Conservation (phyloP, 2,329 filamentous ascomycete genomes). For the Dactylonectria estremocensis region DNA sequence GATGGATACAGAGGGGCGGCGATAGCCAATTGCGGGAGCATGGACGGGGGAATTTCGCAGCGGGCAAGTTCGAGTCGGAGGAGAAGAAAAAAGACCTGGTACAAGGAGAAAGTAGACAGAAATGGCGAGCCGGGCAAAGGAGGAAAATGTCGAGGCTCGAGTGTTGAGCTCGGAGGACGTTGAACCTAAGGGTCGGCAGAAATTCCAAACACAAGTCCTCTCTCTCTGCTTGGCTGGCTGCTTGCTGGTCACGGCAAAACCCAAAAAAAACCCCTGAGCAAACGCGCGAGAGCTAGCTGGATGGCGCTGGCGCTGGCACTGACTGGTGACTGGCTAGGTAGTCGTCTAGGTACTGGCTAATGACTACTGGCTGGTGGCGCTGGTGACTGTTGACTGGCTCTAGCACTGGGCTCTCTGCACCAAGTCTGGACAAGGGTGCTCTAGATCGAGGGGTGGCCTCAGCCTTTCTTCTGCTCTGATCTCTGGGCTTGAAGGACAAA, state of each 20-base stretch:
- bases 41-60: conserved; percentile 42
- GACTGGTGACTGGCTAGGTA: neutral
- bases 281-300: conserved; percentile 47
- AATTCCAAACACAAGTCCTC: conserved; percentile 32
- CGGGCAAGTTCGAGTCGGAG: conserved; percentile 10
- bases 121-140: conserved; percentile 1
- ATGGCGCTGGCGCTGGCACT: conserved; percentile 25
- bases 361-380: conserved; percentile 5
- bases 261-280: conserved; percentile 50
- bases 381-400: conserved; percentile 30
- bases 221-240: conserved; percentile 19
- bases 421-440: conserved; percentile 41
- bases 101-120: conserved; percentile 1
- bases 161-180: conserved; percentile 10
- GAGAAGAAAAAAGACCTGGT: conserved; percentile 1
- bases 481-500: too few species aligned
- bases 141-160: conserved; percentile 17
- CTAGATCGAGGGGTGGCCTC: conserved; percentile 50
- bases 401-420: conserved; percentile 12
- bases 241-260: conserved; percentile 34
- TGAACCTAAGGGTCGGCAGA: conserved; percentile 36
- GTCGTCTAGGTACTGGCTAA: neutral
- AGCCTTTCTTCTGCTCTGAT: conserved; percentile 41
- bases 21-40: conserved; percentile 47
- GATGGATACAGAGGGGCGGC: conserved; percentile 42